phyloP scores from a whole-genome alignment of 140 eudicot genomes.

The Stevia rebaudiana region DNA sequence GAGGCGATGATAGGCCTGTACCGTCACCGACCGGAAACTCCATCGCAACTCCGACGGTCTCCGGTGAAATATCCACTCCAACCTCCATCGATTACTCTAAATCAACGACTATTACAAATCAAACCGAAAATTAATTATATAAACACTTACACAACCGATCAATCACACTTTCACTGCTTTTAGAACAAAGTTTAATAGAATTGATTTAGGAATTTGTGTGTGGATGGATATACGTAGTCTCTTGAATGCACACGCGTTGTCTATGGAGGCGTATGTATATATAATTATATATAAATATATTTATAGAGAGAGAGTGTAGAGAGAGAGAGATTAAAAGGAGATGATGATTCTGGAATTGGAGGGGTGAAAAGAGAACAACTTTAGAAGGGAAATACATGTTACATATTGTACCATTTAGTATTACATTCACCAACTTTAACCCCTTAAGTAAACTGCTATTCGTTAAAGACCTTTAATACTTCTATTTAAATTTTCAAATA shows the following conservation, averaged over 20 bases:
- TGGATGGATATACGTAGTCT: slow-evolving; percentile 19
- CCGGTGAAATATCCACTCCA: slow-evolving; percentile 65
- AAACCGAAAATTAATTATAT: slow-evolving; percentile 7
- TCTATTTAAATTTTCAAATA: not conserved
- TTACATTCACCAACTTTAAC: not conserved
- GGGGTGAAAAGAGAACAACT: slow-evolving; percentile 18
- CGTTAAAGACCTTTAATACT: not conserved
- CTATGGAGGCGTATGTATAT: slow-evolving; percentile 17
- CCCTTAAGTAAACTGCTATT: slow-evolving; percentile 1
- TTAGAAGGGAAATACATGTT: not conserved
- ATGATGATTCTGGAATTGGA: slow-evolving; percentile 28
- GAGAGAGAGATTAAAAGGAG: slow-evolving; percentile 7
- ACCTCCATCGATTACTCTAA: slow-evolving; percentile 35
- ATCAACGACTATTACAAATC: slow-evolving; percentile 4
- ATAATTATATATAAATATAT: not conserved
- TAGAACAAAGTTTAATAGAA: slow-evolving; percentile 5
- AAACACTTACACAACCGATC: slow-evolving; percentile 29
- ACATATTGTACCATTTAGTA: slow-evolving; percentile 1
- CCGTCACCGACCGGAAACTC: slow-evolving; percentile 69
- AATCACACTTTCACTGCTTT: slow-evolving; percentile 26
- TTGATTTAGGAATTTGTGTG: slow-evolving; percentile 19
- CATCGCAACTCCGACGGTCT: slow-evolving; percentile 47
- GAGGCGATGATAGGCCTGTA: slow-evolving; percentile 53
- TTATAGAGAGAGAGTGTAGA: slow-evolving; percentile 18
- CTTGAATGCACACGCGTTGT: slow-evolving; percentile 36